Percentiles rank a stretch among this genome's conserved stretches.
These are phyloP conservation scores for Sphaerulina musiva DNA, from an alignment of 2,329 filamentous ascomycete genomes.

Conservation along the genomic window DNA sequence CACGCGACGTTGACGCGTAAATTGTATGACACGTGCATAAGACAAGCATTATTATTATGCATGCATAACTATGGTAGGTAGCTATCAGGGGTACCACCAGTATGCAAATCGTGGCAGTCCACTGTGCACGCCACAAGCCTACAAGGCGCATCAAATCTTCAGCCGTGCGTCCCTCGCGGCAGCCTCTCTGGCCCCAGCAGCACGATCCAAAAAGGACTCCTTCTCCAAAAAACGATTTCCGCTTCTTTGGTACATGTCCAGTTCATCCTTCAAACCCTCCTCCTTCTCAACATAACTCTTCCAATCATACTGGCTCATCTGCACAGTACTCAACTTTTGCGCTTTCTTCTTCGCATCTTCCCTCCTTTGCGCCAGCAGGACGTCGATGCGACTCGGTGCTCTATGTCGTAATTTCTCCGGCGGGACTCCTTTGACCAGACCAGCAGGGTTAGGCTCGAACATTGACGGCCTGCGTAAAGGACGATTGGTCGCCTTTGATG, in stretches of 20 bases:
- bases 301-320: slow-evolving; percentile 61
- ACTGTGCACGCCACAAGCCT: background rate
- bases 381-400: slow-evolving; percentile 30
- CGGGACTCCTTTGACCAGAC: slow-evolving; percentile 41
- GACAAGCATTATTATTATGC: too few relatives aligned
- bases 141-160: slow-evolving; percentile 27
- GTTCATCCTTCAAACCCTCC: slow-evolving; percentile 54
- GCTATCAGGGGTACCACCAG: too few relatives aligned
- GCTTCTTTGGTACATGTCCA: slow-evolving; percentile 55
- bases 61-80: too few relatives aligned
- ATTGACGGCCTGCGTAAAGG: slow-evolving; percentile 43
- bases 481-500: slow-evolving; percentile 32
- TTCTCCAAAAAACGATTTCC: slow-evolving; percentile 56
- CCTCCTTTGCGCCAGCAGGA: slow-evolving; percentile 30
- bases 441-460: slow-evolving; percentile 48
- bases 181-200: slow-evolving; percentile 51
- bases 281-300: slow-evolving; percentile 56
- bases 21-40: too few relatives aligned
- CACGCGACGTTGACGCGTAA: background rate
- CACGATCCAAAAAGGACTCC: slow-evolving; percentile 56
- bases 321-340: slow-evolving; percentile 59
- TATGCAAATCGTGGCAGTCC: background rate
- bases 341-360: slow-evolving; percentile 34
- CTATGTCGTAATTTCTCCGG: slow-evolving; percentile 39
- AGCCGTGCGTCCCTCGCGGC: slow-evolving; percentile 49